phyloP scores from a whole-genome alignment of 768 basidiomycete species.

The Termitomyces sp. region DNA sequence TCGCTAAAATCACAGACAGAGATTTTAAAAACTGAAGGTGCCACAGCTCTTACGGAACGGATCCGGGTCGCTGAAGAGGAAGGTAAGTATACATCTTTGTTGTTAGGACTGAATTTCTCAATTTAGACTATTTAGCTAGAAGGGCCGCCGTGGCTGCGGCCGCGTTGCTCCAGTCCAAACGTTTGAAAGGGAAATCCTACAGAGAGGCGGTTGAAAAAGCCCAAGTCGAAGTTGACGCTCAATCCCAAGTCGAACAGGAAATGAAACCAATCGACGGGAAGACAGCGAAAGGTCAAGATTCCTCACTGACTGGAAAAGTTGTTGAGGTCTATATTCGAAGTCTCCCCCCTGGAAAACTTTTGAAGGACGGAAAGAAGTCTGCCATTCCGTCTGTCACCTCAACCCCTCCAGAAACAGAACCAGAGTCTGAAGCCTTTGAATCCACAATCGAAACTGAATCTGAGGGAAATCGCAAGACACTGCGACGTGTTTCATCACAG shows the following conservation, averaged over 20 bases:
- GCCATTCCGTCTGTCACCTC: conserved; percentile 28
- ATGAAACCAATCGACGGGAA: conserved; percentile 14
- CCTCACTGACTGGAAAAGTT: conserved; percentile 8
- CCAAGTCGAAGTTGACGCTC: conserved; percentile 7
- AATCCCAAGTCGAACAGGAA: conserved; percentile 3
- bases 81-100: conserved; percentile 34
- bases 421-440: conserved; percentile 26
- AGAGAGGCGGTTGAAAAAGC: conserved; percentile 50
- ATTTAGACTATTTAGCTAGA: conserved; percentile 31
- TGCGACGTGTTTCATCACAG: conserved; percentile 34
- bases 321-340: conserved; percentile 57
- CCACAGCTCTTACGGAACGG: conserved; percentile 53
- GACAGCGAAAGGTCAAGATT: conserved; percentile 3
- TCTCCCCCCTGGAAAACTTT: conserved; percentile 17
- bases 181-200: conserved; percentile 73
- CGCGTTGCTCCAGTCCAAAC: conserved; percentile 49
- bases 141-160: conserved; percentile 42
- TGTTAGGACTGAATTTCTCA: neutral
- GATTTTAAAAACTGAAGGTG: conserved; percentile 59
- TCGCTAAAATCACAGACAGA: conserved; percentile 64
- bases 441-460: conserved; percentile 28
- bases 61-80: conserved; percentile 58
- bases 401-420: conserved; percentile 30
- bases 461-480: conserved; percentile 30
- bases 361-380: conserved; percentile 18